A percentile compares a stretch with the other conserved stretches of the same genome.
Evolutionary conservation across 768 basidiomycete species (phyloP).

Genomic region (Dioszegia hungarica): DNA sequence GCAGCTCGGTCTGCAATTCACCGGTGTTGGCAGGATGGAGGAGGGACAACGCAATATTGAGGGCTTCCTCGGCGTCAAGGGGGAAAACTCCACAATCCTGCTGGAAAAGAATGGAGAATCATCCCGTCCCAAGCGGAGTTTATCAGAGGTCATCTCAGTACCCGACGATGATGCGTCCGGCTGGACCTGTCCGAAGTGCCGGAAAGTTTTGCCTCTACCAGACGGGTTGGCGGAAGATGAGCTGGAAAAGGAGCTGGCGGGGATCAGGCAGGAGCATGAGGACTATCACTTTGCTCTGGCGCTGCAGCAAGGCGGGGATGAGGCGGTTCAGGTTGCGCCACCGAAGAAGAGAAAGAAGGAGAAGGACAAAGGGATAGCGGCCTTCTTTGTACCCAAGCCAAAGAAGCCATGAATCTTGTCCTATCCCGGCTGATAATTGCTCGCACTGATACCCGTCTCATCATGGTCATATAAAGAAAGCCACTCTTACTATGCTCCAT

Average conservation of each 20-base stretch:
- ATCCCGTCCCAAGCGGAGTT: neutral
- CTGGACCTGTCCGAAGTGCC: constrained; percentile 45
- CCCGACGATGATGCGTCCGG: constrained; percentile 16
- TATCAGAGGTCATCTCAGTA: neutral
- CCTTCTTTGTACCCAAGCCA: constrained; percentile 31
- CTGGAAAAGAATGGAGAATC: constrained; percentile 13
- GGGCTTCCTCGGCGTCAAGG: constrained; percentile 60
- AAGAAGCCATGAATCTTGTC: neutral
- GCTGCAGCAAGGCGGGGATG: constrained; percentile 52
- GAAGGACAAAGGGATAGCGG: constrained; percentile 22
- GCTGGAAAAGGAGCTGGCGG: neutral
- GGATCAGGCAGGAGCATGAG: constrained; percentile 59
- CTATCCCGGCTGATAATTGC: too few species aligned
- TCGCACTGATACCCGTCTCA: too few species aligned
- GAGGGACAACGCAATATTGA: constrained; percentile 79
- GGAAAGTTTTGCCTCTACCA: constrained; percentile 49
- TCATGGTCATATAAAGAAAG: too few species aligned
- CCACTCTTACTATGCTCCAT: neutral
- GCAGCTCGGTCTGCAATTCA: constrained; percentile 35
- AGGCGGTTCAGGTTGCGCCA: constrained; percentile 19
- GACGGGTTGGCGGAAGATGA: constrained; percentile 2
- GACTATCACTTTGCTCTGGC: constrained; percentile 87
- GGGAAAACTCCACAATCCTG: neutral
- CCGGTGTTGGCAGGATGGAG: constrained; percentile 37
- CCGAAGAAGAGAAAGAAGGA: constrained; percentile 20